Evolutionary conservation across 2,329 filamentous ascomycete genomes (phyloP).

Genomic region (Cordyceps farinosa): DNA sequence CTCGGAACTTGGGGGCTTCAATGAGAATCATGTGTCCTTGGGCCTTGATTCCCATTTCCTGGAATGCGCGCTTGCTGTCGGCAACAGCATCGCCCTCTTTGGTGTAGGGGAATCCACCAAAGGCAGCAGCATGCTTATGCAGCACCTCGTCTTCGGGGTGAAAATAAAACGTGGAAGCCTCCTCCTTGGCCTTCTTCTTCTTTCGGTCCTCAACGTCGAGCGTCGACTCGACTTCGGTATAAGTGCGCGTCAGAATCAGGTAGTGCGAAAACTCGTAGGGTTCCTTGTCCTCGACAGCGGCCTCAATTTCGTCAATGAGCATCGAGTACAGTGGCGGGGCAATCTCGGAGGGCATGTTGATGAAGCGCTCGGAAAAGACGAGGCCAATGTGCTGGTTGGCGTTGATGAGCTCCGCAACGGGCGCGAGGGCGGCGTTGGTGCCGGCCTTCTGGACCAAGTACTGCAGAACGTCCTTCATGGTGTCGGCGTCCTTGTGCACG

Average conservation of each 20-base stretch:
- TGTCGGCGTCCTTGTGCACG: constrained; percentile 71
- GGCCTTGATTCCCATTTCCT: constrained; percentile 84
- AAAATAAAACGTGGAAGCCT: constrained; percentile 75
- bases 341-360: constrained; percentile 95
- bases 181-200: constrained; percentile 63
- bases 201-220: constrained; percentile 62
- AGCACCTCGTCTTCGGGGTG: constrained; percentile 93
- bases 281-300: constrained; percentile 84
- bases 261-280: constrained; percentile 94
- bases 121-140: constrained; percentile 68
- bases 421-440: constrained; percentile 52
- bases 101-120: constrained; percentile 71
- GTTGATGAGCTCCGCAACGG: constrained; percentile 54
- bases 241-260: constrained; percentile 87
- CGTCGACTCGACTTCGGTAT: constrained; percentile 79
- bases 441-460: constrained; percentile 64
- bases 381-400: constrained; percentile 66
- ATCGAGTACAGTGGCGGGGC: constrained; percentile 92
- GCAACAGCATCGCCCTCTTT: constrained; percentile 77
- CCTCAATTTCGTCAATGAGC: constrained; percentile 86
- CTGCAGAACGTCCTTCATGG: constrained; percentile 64
- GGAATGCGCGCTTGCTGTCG: constrained; percentile 91
- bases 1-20: constrained; percentile 71
- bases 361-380: constrained; percentile 85
- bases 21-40: constrained; percentile 83